Evolutionary conservation across 2,329 filamentous ascomycete genomes (phyloP), one percentile per base, ranked within the genome.

Genomic region (Penicillium frequentans): DNA sequence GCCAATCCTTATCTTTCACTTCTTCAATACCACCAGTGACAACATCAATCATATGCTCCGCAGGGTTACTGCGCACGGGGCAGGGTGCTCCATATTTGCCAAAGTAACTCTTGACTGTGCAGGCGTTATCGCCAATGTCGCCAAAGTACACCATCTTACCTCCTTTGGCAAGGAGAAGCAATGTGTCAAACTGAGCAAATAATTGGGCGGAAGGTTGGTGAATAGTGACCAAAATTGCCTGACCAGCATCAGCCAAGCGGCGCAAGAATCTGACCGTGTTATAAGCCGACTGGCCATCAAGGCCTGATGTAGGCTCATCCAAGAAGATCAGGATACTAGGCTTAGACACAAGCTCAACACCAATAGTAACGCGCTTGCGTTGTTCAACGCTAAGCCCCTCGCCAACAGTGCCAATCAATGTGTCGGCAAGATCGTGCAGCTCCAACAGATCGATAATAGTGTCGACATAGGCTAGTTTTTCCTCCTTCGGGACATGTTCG

Each of bases 141-240:
- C 88, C 88, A 55, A 90, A 90, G 70, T 90, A 91, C 62, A 89
- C 87, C 0, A 84, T 87, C 66, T 87, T 87, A n/a, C 86, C 87
- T 11, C 86, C 86, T 5, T 81, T 84, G 52, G 86, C 86, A 10
- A 90, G 77, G 0, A 86, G 82, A 2, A 90, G 79, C 1, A 90
- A 82, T 76, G 87, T 87, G 65, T 90, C 87, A 69, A 90, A 90
- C 67, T 90, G 81, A 58, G 88, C 81, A 51, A 90, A 86, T 3
- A 90, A 76, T 21, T 87, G 80, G 1, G 85, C 85, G 8, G 83
- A 86, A 4, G 87, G 87, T 64, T 90, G 87, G 65, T 90, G 87
- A 49, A 90, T 89, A 0, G 87, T 90, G 64, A 87, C 89, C 33
- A 90, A 75, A 44, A 90, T 87, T 3, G 87, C 86, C 65, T 90